Evolutionary conservation across 495 filamentous ascomycete species (phyloP), one percentile per base, ranked within the genome.

Genomic region (Baudoinia panamericana): DNA sequence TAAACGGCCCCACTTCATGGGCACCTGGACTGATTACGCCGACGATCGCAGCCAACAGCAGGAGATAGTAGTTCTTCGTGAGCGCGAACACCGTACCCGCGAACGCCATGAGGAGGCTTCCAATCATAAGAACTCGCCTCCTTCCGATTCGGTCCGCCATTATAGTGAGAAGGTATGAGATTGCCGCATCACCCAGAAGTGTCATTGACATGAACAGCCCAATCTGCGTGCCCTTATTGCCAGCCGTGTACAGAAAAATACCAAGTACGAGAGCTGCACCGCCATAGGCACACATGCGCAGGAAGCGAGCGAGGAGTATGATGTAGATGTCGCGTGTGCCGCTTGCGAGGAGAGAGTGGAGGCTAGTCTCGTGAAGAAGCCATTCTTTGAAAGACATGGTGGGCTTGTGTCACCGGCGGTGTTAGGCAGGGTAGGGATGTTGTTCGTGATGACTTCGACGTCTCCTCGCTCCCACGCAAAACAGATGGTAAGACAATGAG

Each of bases 171-270:
- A 80, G 50, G 15, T 84, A 75, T 42, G 80, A 83, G 46, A 90
- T 78, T 15, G 73, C 50, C 1, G 81, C 78, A 64, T 93, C 84
- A 20, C 84, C 84, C 11, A 81, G 61, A 41, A 90, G 61, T 0
- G 84, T 90, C 31, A 87, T 61, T 4, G 79, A 85, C 82, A 93
- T 88, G 57, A 93, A 88, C 3, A 83, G 63, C 8, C 84, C 84
- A 27, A 81, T 84, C 17, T 66, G 65, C 7, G 71, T 64, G 47
- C 81, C 73, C 0, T 76, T 68, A 44, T 76, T 71, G 12, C 64
- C 67, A 20, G 86, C 57, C 4, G 71, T 69, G 1, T 69, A 71
- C 28, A 93, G 66, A 51, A 79, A 75, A 4, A 71, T 70, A 10
- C 73, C 83, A 15, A 88, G 67, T 34, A 93, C 77, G 18, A 93